Percentiles rank a stretch among this genome's conserved stretches.
Evolutionary conservation across 2,329 filamentous ascomycete species (phyloP).

Genomic region (Apiospora kogelbergensis): DNA sequence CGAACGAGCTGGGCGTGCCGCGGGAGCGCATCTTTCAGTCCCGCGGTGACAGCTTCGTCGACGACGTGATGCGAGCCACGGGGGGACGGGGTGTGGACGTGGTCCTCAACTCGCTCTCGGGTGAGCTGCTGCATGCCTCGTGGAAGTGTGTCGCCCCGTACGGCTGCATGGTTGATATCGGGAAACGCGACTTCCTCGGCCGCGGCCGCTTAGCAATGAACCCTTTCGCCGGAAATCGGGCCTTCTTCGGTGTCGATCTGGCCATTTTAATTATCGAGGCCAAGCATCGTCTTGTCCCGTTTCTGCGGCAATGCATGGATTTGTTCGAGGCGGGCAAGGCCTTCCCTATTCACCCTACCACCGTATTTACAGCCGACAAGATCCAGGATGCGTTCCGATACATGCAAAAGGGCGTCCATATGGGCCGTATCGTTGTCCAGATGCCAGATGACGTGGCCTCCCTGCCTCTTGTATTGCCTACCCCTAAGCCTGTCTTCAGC

Average conservation of each 20-base stretch:
- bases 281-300: too few relatives aligned
- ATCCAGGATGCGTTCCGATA: too few relatives aligned
- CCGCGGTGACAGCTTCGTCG: conserved; percentile 13
- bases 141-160: not conserved
- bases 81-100: not conserved
- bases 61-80: not conserved
- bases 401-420: not conserved
- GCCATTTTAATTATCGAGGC: too few relatives aligned
- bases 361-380: too few relatives aligned
- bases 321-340: too few relatives aligned
- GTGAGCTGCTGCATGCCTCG: not conserved
- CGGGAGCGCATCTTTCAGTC: conserved; percentile 13
- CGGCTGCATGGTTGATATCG: not conserved
- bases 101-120: not conserved
- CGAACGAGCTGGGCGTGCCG: conserved; percentile 11
- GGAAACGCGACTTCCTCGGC: not conserved
- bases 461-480: too few relatives aligned
- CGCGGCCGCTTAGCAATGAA: not conserved
- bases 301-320: too few relatives aligned
- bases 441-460: not conserved
- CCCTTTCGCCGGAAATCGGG: not conserved
- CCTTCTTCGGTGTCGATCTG: not conserved
- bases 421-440: not conserved
- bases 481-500: not conserved
- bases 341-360: too few relatives aligned